Evolutionary conservation across 2,329 filamentous ascomycete species (phyloP).

Genomic region (Calonectria hawksworthii): DNA sequence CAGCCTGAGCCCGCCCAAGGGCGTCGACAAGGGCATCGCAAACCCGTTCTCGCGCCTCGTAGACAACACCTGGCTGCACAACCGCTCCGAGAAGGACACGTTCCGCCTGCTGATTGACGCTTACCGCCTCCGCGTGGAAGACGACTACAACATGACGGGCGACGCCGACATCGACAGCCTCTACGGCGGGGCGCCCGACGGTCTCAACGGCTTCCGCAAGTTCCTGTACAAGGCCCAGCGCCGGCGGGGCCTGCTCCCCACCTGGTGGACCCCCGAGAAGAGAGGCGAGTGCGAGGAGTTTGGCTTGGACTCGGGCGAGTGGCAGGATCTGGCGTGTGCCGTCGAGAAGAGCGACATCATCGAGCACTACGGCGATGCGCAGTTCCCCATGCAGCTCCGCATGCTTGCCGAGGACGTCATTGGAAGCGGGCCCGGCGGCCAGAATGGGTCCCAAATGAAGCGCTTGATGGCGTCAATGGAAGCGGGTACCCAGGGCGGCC

Average conservation of each 20-base stretch:
- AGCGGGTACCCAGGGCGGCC: not conserved
- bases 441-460: constrained; percentile 42
- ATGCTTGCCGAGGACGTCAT: constrained; percentile 61
- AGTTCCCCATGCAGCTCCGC: constrained; percentile 64
- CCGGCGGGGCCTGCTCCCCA: constrained; percentile 53
- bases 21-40: constrained; percentile 46
- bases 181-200: constrained; percentile 42
- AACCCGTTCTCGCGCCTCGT: constrained; percentile 58
- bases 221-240: constrained; percentile 52
- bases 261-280: constrained; percentile 60
- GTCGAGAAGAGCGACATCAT: constrained; percentile 54
- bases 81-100: constrained; percentile 58
- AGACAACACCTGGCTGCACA: constrained; percentile 58
- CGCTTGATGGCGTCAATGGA: constrained; percentile 43
- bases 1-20: constrained; percentile 39
- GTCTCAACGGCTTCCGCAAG: constrained; percentile 50
- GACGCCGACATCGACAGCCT: constrained; percentile 46
- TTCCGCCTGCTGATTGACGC: constrained; percentile 62
- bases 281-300: constrained; percentile 53
- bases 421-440: constrained; percentile 47
- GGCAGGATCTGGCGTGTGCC: constrained; percentile 37
- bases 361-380: constrained; percentile 58
- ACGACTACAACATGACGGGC: constrained; percentile 49
- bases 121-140: constrained; percentile 62
- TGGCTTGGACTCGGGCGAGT: constrained; percentile 47